Percentiles rank a stretch among this genome's conserved stretches.
These are phyloP conservation scores for Striga hermonthica DNA, from an alignment of 305 asterid genomes.

Conservation along the genomic window DNA sequence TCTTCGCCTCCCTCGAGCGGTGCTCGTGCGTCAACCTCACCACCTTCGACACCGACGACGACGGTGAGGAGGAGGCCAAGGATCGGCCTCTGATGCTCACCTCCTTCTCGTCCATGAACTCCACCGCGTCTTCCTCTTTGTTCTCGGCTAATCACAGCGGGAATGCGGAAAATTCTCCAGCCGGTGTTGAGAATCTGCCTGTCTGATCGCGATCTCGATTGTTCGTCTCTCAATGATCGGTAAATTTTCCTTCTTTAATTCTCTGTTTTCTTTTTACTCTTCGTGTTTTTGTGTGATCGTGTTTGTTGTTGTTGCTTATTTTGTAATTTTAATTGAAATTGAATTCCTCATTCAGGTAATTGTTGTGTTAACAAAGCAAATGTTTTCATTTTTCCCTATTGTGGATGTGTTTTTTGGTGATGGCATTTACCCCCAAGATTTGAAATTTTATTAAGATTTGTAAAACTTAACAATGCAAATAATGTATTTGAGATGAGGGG, in stretches of 20 bases:
- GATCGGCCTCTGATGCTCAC: constrained; percentile 85
- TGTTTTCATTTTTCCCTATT: constrained; percentile 5
- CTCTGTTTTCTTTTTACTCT: background rate
- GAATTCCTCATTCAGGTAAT: background rate
- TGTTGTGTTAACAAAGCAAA: background rate
- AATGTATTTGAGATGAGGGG: background rate
- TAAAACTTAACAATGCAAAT: background rate
- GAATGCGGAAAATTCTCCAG: constrained; percentile 28
- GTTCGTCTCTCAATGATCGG: constrained; percentile 33
- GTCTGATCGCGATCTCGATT: constrained; percentile 43
- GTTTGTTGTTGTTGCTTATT: background rate
- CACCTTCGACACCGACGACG: constrained; percentile 79
- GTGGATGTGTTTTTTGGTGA: background rate
- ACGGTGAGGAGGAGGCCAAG: constrained; percentile 70
- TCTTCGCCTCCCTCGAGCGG: constrained; percentile 87
- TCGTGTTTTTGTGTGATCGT: background rate
- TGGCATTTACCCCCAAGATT: too few species aligned
- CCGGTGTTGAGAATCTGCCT: constrained; percentile 64
- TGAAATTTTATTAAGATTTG: background rate
- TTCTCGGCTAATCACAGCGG: constrained; percentile 31
- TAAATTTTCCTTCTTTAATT: constrained; percentile 9
- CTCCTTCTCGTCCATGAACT: constrained; percentile 39
- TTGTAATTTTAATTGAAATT: background rate
- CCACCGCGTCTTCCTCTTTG: constrained; percentile 40
- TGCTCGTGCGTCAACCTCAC: constrained; percentile 85